phyloP scores from a whole-genome alignment of 202 grass and related monocot species.

The Zizania palustris region DNA sequence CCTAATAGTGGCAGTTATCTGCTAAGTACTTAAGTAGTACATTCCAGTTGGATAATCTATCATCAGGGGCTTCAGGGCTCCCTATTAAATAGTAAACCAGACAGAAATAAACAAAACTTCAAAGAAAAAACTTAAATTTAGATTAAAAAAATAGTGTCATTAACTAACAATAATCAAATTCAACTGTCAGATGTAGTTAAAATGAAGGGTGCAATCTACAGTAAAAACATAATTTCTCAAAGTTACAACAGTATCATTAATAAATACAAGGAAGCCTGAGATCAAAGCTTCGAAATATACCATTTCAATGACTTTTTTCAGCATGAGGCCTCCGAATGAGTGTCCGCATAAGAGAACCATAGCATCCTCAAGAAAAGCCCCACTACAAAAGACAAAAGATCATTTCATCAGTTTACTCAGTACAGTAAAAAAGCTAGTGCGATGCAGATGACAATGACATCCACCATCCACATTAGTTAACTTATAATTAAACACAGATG shows the following conservation, averaged over 20 bases:
- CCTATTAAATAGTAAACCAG: not conserved
- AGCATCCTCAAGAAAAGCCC: conserved; percentile 83
- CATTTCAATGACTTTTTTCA: conserved; percentile 82
- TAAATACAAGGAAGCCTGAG: conserved; percentile 7
- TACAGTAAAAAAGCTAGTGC: not conserved
- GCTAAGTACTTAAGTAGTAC: conserved; percentile 19
- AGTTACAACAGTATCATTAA: conserved; percentile 10
- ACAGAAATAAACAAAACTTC: not conserved
- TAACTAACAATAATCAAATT: conserved; percentile 16
- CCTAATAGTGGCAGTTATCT: not conserved
- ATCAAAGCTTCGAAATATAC: conserved; percentile 40
- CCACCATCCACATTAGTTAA: conserved; percentile 24
- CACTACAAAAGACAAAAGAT: conserved; percentile 41
- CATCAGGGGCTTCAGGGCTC: not conserved
- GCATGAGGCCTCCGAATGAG: conserved; percentile 76
- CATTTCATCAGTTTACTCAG: conserved; percentile 28
- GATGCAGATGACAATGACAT: conserved; percentile 1
- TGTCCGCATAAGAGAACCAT: conserved; percentile 82
- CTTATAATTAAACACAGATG: conserved; percentile 6
- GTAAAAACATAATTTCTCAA: not conserved
- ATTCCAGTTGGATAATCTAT: conserved; percentile 18
- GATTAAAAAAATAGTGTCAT: not conserved
- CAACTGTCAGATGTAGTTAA: not conserved
- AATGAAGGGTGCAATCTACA: conserved; percentile 4
- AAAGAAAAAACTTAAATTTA: conserved; percentile 18